Conservation (phyloP, 345 rosid genomes). For the Angophora floribunda region DNA sequence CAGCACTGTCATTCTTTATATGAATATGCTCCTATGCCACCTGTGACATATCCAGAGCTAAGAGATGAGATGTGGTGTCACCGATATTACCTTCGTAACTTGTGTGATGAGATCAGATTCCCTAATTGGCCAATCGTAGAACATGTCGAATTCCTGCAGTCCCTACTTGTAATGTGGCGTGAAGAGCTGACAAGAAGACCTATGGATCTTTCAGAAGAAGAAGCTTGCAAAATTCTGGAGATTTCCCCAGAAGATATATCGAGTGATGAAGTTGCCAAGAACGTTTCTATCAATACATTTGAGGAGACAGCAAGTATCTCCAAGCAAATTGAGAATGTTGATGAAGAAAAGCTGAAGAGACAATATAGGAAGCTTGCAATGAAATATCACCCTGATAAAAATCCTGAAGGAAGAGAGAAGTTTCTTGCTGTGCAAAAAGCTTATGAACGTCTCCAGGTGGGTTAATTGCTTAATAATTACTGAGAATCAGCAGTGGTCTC, state of each 20-base stretch:
- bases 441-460: slow-evolving; percentile 95
- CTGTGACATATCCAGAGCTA: slow-evolving; percentile 96
- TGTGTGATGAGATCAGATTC: slow-evolving; percentile 91
- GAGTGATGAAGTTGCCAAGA: slow-evolving; percentile 29
- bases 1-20: slow-evolving; percentile 95
- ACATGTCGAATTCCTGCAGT: slow-evolving; percentile 96
- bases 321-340: slow-evolving; percentile 89
- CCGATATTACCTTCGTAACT: slow-evolving; percentile 88
- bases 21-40: slow-evolving; percentile 99
- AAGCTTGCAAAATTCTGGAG: slow-evolving; percentile 91
- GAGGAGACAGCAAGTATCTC: slow-evolving; percentile 61
- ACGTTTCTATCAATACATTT: slow-evolving; percentile 25
- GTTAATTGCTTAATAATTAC: background rate
- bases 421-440: slow-evolving; percentile 98
- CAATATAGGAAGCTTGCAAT: slow-evolving; percentile 99
- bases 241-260: slow-evolving; percentile 77
- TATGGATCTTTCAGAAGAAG: slow-evolving; percentile 99
- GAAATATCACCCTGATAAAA: slow-evolving; percentile 99
- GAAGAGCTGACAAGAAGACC: slow-evolving; percentile 97
- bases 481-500: background rate
- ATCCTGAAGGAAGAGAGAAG: slow-evolving; percentile 98
- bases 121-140: slow-evolving; percentile 98
- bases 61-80: slow-evolving; percentile 99
- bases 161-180: slow-evolving; percentile 98
- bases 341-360: slow-evolving; percentile 99